These are phyloP conservation scores for Oidiodendron maius DNA, from an alignment of 495 filamentous ascomycete species.

Conservation along the genomic window DNA sequence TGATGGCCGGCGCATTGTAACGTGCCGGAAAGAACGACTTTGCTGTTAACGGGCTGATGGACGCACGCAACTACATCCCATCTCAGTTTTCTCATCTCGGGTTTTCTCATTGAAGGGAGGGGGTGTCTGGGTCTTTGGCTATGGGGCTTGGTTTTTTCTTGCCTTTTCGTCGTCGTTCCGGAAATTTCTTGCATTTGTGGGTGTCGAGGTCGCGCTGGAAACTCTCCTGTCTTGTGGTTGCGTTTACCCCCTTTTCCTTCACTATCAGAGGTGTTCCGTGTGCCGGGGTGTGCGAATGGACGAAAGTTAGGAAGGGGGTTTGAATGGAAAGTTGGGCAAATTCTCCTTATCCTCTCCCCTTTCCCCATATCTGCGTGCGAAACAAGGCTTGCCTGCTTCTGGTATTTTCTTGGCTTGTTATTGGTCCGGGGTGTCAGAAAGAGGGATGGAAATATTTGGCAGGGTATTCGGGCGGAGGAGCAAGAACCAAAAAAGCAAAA, in stretches of 20 bases:
- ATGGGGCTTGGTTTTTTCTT: not conserved
- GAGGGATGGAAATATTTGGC: too few species aligned
- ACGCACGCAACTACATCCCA: not conserved
- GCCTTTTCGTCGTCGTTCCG: not conserved
- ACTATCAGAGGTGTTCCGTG: not conserved
- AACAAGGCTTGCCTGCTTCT: too few species aligned
- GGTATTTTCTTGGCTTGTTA: too few species aligned
- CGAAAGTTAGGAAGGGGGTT: not conserved
- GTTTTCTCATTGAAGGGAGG: not conserved
- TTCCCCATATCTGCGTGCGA: too few species aligned
- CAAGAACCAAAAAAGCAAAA: not conserved
- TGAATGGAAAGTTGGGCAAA: not conserved
- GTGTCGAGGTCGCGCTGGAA: conserved; percentile 1
- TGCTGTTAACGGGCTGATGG: too few species aligned
- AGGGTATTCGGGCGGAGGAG: not conserved
- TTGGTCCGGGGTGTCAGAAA: too few species aligned
- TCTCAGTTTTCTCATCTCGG: not conserved
- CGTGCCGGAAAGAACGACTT: not conserved
- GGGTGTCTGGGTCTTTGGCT: not conserved
- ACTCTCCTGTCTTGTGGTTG: not conserved
- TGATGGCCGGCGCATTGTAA: not conserved
- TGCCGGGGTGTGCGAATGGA: conserved; percentile 1
- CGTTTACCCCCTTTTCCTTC: not conserved
- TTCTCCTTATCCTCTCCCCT: too few species aligned
- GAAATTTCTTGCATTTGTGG: conserved; percentile 5